Percentiles rank a stretch among this genome's conserved stretches.
phyloP scores from a whole-genome alignment of 441 rosid genomes.

The Pelargonium exstipulatum region DNA sequence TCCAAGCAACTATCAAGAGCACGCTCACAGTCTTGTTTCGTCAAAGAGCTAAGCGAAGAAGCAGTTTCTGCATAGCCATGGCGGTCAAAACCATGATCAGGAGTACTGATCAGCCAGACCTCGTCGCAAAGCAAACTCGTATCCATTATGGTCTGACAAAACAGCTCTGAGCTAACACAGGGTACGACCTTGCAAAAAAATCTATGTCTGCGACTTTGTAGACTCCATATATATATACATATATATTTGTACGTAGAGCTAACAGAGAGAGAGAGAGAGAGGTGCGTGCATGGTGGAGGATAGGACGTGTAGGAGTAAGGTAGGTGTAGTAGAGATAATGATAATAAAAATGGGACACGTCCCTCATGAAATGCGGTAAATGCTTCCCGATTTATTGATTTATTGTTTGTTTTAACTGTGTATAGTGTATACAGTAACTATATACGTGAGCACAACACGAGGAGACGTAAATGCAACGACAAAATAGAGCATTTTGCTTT shows the following conservation, averaged over 20 bases:
- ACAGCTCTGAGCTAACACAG: too few relatives aligned
- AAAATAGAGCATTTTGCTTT: too few relatives aligned
- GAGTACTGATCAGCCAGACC: constrained; percentile 41
- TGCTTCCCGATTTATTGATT: constrained; percentile 32
- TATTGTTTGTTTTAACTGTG: constrained; percentile 23
- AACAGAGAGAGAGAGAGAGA: neutral
- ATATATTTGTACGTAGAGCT: neutral
- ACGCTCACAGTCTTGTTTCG: constrained; percentile 38
- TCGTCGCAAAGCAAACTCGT: constrained; percentile 62
- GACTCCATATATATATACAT: neutral
- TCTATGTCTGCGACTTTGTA: neutral
- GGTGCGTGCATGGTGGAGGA: neutral
- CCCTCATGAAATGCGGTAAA: constrained; percentile 80
- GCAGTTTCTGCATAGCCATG: neutral
- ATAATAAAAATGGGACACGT: constrained; percentile 31
- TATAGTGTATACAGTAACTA: neutral
- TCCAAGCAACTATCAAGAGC: constrained; percentile 33
- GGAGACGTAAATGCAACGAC: too few relatives aligned
- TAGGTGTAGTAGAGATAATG: neutral
- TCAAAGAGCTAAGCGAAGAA: constrained; percentile 20
- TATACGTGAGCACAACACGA: too few relatives aligned
- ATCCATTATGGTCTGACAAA: constrained; percentile 34
- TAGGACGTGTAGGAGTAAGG: neutral
- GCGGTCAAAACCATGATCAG: constrained; percentile 19
- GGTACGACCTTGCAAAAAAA: neutral